Evolutionary conservation across 2,329 filamentous ascomycete species (phyloP).

Genomic region (Arthrocladium fulminans): DNA sequence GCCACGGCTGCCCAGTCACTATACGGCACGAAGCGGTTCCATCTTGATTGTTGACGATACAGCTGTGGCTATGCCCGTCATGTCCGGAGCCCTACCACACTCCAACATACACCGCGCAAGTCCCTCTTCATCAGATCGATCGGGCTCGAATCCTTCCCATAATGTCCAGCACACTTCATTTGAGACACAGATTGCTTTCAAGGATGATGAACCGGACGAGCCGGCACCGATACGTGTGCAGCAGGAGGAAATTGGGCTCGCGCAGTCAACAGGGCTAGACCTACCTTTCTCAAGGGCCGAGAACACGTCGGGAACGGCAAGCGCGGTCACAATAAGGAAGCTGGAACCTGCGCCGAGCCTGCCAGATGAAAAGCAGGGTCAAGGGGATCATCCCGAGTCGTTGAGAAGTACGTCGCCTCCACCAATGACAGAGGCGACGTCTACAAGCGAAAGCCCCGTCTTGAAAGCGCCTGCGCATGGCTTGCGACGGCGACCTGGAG

Average conservation of each 20-base stretch:
- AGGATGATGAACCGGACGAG: neutral
- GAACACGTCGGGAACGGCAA: neutral
- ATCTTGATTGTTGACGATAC: slow-evolving; percentile 71
- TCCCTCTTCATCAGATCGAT: neutral
- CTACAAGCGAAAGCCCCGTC: slow-evolving; percentile 4
- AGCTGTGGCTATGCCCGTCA: slow-evolving; percentile 27
- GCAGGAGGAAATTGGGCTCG: neutral
- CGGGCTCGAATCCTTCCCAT: neutral
- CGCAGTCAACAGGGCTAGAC: neutral
- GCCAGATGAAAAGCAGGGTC: neutral
- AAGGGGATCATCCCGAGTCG: neutral
- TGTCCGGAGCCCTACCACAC: slow-evolving; percentile 30
- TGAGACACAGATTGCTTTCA: slow-evolving; percentile 1
- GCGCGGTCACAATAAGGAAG: slow-evolving; percentile 3
- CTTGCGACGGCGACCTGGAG: slow-evolving; percentile 64
- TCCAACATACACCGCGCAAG: neutral
- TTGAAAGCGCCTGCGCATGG: slow-evolving; percentile 38
- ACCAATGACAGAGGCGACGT: slow-evolving; percentile 9
- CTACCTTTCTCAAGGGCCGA: neutral
- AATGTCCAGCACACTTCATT: neutral
- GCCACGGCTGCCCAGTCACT: slow-evolving; percentile 39
- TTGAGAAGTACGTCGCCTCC: slow-evolving; percentile 2
- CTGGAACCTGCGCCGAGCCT: neutral
- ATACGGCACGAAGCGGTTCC: slow-evolving; percentile 77
- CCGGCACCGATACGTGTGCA: neutral